Conservation (phyloP, 352 stramenopile species). For the Pythium phragmiticola region DNA sequence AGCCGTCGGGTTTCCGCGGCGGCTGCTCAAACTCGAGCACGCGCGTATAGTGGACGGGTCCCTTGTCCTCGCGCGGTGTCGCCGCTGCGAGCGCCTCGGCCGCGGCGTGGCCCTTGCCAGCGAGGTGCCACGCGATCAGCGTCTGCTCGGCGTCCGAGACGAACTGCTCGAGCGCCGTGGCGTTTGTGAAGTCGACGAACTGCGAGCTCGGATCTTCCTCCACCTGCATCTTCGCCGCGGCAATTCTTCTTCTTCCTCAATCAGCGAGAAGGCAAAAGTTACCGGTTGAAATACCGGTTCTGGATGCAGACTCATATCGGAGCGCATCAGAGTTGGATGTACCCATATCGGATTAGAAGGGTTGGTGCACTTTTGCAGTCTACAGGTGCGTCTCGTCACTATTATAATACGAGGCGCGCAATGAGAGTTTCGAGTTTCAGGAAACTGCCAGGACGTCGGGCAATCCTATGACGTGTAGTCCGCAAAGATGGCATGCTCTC, state of each 20-base stretch:
- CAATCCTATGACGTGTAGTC: no score
- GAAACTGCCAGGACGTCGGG: no score
- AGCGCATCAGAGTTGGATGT: background rate
- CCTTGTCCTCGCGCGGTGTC: background rate
- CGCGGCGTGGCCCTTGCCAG: slow-evolving; percentile 63
- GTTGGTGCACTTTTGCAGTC: background rate
- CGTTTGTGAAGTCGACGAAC: slow-evolving; percentile 88
- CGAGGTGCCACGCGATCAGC: slow-evolving; percentile 66
- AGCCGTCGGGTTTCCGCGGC: slow-evolving; percentile 21
- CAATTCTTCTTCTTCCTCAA: background rate
- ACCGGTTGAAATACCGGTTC: slow-evolving; percentile 1
- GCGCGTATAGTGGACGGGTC: slow-evolving; percentile 11
- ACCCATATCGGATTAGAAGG: background rate
- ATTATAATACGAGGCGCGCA: no score
- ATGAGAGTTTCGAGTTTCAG: no score
- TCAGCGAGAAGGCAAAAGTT: background rate
- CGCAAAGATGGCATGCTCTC: no score
- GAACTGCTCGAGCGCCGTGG: slow-evolving; percentile 78
- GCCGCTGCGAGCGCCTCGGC: slow-evolving; percentile 30
- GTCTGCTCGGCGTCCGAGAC: slow-evolving; percentile 72
- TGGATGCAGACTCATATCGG: background rate
- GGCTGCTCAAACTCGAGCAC: slow-evolving; percentile 31
- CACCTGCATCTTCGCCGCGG: slow-evolving; percentile 40
- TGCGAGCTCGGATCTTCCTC: slow-evolving; percentile 83
- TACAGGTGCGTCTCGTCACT: no score